Percentiles rank a stretch among this genome's conserved stretches.
These are phyloP conservation scores for Odontarrhena argentea DNA, from an alignment of 345 rosid species.

Conservation along the genomic window DNA sequence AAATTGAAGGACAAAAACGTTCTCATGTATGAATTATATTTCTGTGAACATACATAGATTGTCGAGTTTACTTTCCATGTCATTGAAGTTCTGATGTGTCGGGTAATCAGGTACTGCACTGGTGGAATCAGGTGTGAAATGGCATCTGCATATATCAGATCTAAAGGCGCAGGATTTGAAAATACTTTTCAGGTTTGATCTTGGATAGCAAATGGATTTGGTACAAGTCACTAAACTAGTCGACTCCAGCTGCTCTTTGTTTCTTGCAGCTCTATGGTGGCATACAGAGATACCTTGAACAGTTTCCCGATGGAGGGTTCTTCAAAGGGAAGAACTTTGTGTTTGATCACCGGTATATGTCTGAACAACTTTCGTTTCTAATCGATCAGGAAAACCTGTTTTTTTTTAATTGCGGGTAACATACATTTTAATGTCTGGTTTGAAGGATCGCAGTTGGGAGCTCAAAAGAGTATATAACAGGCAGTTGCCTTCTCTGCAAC, in stretches of 20 bases:
- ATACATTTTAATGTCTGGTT: conserved; percentile 24
- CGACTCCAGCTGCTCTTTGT: conserved; percentile 23
- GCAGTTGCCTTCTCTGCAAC: conserved; percentile 76
- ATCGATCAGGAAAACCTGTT: background rate
- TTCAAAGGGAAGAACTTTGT: conserved; percentile 96
- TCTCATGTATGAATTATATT: conserved; percentile 64
- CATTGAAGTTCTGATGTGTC: conserved; percentile 23
- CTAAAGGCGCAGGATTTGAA: conserved; percentile 89
- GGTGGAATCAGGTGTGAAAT: conserved; percentile 99
- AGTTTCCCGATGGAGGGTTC: conserved; percentile 86
- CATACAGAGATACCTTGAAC: conserved; percentile 89
- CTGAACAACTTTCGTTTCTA: conserved; percentile 7
- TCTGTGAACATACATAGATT: conserved; percentile 24
- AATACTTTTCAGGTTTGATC: conserved; percentile 77
- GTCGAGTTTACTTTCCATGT: background rate
- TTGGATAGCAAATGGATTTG: conserved; percentile 27
- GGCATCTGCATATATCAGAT: conserved; percentile 91
- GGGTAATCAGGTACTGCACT: conserved; percentile 80
- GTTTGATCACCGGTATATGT: conserved; percentile 82
- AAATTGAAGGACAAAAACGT: conserved; percentile 65
- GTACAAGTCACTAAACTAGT: conserved; percentile 8
- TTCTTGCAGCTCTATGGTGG: conserved; percentile 86
- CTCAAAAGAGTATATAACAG: conserved; percentile 55
- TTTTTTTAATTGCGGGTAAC: background rate
- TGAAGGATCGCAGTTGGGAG: conserved; percentile 91